These are phyloP conservation scores for Lotmaria passim DNA, from an alignment of 208 protist species.

Conservation along the genomic window DNA sequence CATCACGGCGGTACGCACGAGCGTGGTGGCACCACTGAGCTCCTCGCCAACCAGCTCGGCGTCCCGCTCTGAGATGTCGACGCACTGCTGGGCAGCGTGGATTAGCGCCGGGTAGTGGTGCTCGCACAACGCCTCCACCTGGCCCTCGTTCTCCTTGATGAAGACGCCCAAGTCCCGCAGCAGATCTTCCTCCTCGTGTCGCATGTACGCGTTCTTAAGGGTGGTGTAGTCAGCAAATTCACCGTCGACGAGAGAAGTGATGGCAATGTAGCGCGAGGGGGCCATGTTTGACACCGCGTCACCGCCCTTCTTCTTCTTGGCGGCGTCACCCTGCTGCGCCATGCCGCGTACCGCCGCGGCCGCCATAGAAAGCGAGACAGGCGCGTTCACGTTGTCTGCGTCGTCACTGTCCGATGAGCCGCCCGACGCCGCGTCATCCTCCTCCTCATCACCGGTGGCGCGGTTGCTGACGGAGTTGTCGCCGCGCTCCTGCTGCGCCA, in stretches of 20 bases:
- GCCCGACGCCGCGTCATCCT: constrained; percentile 33
- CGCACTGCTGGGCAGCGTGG: constrained; percentile 84
- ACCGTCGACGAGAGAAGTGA: constrained; percentile 86
- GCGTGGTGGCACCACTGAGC: constrained; percentile 74
- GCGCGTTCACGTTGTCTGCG: constrained; percentile 13
- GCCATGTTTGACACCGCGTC: constrained; percentile 47
- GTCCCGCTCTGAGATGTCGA: constrained; percentile 81
- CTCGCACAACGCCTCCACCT: constrained; percentile 86
- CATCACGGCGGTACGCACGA: constrained; percentile 72
- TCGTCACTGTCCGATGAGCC: constrained; percentile 46
- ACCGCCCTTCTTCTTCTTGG: constrained; percentile 31
- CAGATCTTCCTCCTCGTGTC: constrained; percentile 77
- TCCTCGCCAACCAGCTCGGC: constrained; percentile 86
- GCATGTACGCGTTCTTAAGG: constrained; percentile 81
- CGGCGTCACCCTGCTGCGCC: constrained; percentile 24
- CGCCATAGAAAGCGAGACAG: constrained; percentile 13
- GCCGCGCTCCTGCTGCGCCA: constrained; percentile 56
- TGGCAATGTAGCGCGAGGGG: constrained; percentile 80
- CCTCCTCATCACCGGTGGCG: constrained; percentile 22
- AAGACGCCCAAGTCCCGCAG: constrained; percentile 76
- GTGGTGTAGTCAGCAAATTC: constrained; percentile 91
- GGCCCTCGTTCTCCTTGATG: constrained; percentile 85
- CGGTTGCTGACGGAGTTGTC: constrained; percentile 19
- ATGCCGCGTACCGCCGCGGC: constrained; percentile 23
- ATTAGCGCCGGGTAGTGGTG: constrained; percentile 90